Evolutionary conservation across 2,329 filamentous ascomycete genomes (phyloP).

Genomic region (Fusarium albosuccineum): DNA sequence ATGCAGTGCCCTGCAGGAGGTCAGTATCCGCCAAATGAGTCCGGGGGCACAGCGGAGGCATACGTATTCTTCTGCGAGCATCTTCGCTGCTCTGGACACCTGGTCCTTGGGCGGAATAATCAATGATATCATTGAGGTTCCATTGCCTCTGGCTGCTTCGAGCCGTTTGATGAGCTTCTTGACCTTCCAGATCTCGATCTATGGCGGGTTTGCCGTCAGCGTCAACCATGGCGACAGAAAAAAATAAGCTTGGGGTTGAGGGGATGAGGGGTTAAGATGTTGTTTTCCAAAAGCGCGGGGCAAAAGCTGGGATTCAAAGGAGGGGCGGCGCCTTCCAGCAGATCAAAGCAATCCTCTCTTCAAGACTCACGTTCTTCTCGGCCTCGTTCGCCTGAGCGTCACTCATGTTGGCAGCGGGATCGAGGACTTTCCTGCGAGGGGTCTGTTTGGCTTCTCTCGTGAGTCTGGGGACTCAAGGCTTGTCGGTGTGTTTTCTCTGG

Average conservation of each 20-base stretch:
- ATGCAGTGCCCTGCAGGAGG: conserved; percentile 85
- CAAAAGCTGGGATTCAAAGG: conserved; percentile 35
- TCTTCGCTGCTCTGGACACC: conserved; percentile 95
- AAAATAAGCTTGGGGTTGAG: conserved; percentile 9
- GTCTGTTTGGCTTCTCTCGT: conserved; percentile 43
- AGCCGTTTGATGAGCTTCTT: conserved; percentile 99
- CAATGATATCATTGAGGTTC: conserved; percentile 99
- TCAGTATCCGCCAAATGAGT: conserved; percentile 32
- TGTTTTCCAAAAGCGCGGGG: conserved; percentile 48
- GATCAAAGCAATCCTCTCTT: background rate
- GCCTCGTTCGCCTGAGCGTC: conserved; percentile 89
- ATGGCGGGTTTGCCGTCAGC: conserved; percentile 20
- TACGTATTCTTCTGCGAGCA: conserved; percentile 99
- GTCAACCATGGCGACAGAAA: conserved; percentile 37
- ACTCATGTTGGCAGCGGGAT: conserved; percentile 76
- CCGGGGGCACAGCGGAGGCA: conserved; percentile 47
- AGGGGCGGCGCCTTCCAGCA: conserved; percentile 27
- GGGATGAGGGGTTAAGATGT: conserved; percentile 13
- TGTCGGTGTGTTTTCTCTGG: conserved; percentile 37
- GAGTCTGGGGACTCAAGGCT: conserved; percentile 38
- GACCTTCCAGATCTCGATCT: conserved; percentile 93
- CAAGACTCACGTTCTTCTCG: conserved; percentile 86
- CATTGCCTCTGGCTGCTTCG: conserved; percentile 96
- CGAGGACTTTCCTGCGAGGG: conserved; percentile 42
- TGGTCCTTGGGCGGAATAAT: conserved; percentile 99